Evolutionary conservation across 2,329 filamentous ascomycete genomes (phyloP).

Genomic region (Claviceps maximensis): DNA sequence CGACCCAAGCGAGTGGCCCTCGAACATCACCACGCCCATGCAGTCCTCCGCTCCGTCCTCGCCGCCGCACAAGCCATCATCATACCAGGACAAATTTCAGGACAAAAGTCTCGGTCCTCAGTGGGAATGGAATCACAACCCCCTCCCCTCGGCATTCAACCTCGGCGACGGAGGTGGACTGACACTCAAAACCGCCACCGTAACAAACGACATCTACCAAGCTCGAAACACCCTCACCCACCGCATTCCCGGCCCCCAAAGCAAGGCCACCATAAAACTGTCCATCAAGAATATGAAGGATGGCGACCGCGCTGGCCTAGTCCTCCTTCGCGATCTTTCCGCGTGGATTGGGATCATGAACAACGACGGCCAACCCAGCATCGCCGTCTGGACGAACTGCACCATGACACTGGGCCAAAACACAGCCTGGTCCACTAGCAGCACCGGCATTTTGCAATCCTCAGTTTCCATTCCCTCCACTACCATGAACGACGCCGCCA

Average conservation of each 20-base stretch:
- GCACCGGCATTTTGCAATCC: neutral
- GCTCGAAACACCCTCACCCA: neutral
- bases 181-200: neutral
- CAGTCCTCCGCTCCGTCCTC: too few species aligned
- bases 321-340: neutral
- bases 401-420: neutral
- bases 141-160: neutral
- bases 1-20: neutral
- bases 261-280: neutral
- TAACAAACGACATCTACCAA: neutral
- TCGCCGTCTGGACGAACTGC: neutral
- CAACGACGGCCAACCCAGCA: neutral
- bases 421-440: neutral
- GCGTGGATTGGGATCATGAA: neutral
- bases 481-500: neutral
- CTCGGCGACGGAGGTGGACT: neutral
- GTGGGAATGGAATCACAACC: slow-evolving; percentile 2
- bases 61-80: neutral
- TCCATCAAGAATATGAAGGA: neutral
- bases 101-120: neutral
- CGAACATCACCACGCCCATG: neutral
- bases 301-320: neutral
- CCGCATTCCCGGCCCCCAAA: neutral
- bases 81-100: neutral
- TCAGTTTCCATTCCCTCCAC: neutral